phyloP scores from a whole-genome alignment of 169 alveolate genomes.

The Amoebophrya sp. region DNA sequence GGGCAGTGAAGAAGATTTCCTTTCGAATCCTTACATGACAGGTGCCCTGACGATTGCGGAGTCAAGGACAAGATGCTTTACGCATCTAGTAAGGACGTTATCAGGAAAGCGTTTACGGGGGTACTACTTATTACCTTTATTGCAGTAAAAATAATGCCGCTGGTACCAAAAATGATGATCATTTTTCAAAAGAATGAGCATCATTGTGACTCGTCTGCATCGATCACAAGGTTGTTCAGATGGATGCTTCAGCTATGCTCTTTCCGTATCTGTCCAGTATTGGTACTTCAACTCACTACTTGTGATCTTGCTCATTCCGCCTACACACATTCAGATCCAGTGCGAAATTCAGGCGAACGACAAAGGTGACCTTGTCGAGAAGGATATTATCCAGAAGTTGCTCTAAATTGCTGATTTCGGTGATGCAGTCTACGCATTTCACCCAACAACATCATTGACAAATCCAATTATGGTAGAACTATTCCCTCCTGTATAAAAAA shows the following conservation, averaged over 20 bases:
- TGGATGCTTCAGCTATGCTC: too few species aligned
- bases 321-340: too few species aligned
- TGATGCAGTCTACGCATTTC: too few species aligned
- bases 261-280: too few species aligned
- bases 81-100: not conserved
- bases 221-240: too few species aligned
- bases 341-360: constrained; percentile 22
- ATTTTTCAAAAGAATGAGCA: not conserved
- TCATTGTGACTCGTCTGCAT: not conserved
- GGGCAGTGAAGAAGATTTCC: too few species aligned
- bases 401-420: not conserved
- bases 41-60: constrained; percentile 15
- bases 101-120: not conserved
- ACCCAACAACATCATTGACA: too few species aligned
- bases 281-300: too few species aligned
- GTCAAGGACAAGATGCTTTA: not conserved
- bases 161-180: not conserved
- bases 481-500: too few species aligned
- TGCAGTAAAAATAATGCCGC: not conserved
- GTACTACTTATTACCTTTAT: not conserved
- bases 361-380: not conserved
- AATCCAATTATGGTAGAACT: too few species aligned
- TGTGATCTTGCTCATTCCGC: too few species aligned
- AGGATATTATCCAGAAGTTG: not conserved
- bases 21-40: not conserved